phyloP scores from a whole-genome alignment of 2,329 filamentous ascomycete genomes.

The Didymella exigua region DNA sequence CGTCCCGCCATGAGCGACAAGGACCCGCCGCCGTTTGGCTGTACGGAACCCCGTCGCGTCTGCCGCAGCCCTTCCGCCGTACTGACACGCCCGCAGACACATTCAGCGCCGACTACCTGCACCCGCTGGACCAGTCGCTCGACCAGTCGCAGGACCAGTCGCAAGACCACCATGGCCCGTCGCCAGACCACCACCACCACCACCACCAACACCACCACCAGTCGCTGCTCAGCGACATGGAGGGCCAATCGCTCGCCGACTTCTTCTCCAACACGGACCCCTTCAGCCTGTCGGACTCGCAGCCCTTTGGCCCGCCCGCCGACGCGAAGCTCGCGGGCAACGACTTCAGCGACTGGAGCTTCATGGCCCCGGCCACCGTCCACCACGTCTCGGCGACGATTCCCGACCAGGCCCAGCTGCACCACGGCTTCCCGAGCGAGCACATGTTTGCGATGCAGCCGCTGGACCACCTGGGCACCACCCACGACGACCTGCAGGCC shows the following conservation, averaged over 20 bases:
- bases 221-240: constrained; percentile 41
- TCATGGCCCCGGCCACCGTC: constrained; percentile 39
- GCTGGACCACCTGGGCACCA: constrained; percentile 28
- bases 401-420: constrained; percentile 40
- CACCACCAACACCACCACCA: constrained; percentile 29
- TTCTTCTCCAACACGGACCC: constrained; percentile 44
- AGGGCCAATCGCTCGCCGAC: constrained; percentile 38
- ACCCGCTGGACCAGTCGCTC: constrained; percentile 25
- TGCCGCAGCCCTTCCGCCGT: not conserved
- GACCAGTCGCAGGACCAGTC: too few relatives aligned
- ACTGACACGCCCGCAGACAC: constrained; percentile 29
- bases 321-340: constrained; percentile 33
- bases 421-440: constrained; percentile 35
- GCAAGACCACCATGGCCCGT: too few relatives aligned
- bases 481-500: constrained; percentile 41
- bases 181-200: too few relatives aligned
- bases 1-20: constrained; percentile 42
- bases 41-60: constrained; percentile 20
- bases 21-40: constrained; percentile 45
- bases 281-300: constrained; percentile 29
- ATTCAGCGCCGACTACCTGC: constrained; percentile 35
- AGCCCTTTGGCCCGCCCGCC: constrained; percentile 16
- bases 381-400: constrained; percentile 45
- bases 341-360: constrained; percentile 38
- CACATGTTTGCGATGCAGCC: constrained; percentile 21